Evolutionary conservation across 352 stramenopile species (phyloP).

Genomic region (Phytopythium vexans): DNA sequence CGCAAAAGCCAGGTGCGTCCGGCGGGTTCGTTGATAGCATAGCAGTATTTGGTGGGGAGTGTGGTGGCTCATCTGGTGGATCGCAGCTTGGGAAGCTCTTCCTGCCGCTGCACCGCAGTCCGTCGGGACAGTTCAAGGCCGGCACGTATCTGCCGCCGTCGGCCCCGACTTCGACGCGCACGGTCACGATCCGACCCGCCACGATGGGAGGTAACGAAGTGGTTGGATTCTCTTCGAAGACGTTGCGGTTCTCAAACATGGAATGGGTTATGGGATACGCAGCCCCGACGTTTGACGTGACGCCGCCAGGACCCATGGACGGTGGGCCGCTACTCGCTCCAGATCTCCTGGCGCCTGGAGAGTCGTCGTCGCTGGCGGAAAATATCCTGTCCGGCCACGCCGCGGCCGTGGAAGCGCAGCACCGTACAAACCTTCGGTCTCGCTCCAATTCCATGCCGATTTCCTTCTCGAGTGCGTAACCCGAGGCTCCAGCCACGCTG

Average conservation of each 20-base stretch:
- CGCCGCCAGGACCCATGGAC: neutral
- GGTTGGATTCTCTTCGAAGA: neutral
- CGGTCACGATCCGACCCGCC: slow-evolving; percentile 60
- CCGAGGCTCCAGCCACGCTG: neutral
- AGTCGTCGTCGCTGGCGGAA: neutral
- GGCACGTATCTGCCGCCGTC: slow-evolving; percentile 4
- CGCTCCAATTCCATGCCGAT: slow-evolving; percentile 81
- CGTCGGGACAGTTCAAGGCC: neutral
- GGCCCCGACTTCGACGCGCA: slow-evolving; percentile 13
- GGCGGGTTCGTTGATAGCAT: slow-evolving; percentile 4
- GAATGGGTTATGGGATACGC: neutral
- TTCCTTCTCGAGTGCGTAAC: slow-evolving; percentile 21
- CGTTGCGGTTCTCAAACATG: neutral
- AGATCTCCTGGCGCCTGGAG: neutral
- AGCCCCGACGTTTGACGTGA: neutral
- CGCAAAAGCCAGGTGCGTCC: slow-evolving; percentile 31
- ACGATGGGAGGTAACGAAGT: slow-evolving; percentile 17
- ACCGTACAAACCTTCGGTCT: slow-evolving; percentile 40
- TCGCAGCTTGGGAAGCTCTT: slow-evolving; percentile 38
- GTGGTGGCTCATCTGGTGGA: no score
- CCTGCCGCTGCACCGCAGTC: slow-evolving; percentile 37
- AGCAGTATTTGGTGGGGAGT: no score
- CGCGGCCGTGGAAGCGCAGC: neutral
- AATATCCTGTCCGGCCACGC: neutral
- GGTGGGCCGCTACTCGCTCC: neutral